phyloP scores from a whole-genome alignment of 148 eudicot species.

The Hydrangea macrophylla region DNA sequence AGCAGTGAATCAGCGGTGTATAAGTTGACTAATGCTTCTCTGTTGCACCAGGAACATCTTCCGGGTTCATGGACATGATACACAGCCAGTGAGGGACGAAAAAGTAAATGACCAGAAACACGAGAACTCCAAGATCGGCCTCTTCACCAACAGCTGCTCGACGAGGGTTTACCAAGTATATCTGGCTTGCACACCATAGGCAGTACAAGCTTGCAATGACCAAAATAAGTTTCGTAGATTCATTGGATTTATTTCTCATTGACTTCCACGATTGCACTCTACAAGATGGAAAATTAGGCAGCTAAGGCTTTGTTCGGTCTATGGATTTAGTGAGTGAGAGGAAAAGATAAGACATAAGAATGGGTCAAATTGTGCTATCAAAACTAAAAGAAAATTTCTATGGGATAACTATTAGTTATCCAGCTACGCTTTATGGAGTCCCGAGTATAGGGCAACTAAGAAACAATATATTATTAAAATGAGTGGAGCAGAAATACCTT shows the following conservation, averaged over 20 bases:
- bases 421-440: too few species aligned
- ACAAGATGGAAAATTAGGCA: slow-evolving; percentile 18
- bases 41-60: slow-evolving; percentile 27
- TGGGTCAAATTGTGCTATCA: too few species aligned
- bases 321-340: too few species aligned
- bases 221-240: slow-evolving; percentile 50
- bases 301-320: too few species aligned
- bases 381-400: too few species aligned
- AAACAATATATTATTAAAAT: too few species aligned
- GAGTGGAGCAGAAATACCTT: too few species aligned
- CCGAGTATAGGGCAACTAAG: too few species aligned
- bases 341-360: too few species aligned
- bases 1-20: too few species aligned
- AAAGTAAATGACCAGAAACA: slow-evolving; percentile 65
- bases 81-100: slow-evolving; percentile 74
- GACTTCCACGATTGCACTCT: slow-evolving; percentile 61
- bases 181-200: slow-evolving; percentile 89
- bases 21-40: too few species aligned
- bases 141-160: slow-evolving; percentile 91
- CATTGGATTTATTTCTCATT: slow-evolving; percentile 28
- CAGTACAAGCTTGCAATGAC: slow-evolving; percentile 55
- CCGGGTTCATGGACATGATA: slow-evolving; percentile 68
- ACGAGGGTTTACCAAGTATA: slow-evolving; percentile 71
- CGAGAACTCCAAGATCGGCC: slow-evolving; percentile 90
- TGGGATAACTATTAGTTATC: too few species aligned